Base-by-base conservation (phyloP, 148 eudicot genomes). In the Dianthus caryophyllus region DNA sequence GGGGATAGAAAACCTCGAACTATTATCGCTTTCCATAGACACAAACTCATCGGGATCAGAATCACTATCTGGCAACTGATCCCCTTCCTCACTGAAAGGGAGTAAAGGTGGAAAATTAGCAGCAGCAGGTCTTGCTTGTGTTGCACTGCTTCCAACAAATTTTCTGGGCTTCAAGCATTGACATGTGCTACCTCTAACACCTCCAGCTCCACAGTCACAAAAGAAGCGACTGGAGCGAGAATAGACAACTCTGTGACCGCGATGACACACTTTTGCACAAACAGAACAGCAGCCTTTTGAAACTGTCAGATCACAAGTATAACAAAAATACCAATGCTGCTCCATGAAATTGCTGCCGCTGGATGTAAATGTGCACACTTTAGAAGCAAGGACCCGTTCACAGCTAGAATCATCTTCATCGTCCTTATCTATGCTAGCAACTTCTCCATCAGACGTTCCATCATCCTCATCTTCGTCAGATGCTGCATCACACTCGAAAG, bases 271-370 rank as follows among this genome's bases (percentile, higher is more conserved):
- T 84, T 95, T 95, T 63, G 99, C 99, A 82, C 97, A 95, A 21
- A 95, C 96, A 81, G 99, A 95, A 78, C 99, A 95, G 71, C 99
- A 95, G 64, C 99, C 99, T 77, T 95, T 95, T 39, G 99, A 90
- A 49, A 95, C 96, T 25, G 99, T 95, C 62, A 95, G 78, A 81
- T 95, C 99, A 77, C 99, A 95, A 27, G 99, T 95, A 78, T 95
- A 95, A 72, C 99, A 95, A 69, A 95, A 95, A 70, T 95, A 95
- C 99, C 99, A 95, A 70, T 95, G 99, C 36, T 95, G 99, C 67
- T 95, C 99, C 99, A 90, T 88, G 77, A 90, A 95, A 80, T 90
- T 95, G 83, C 97, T 95, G 58, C 99, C 99, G 75, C 99, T 95
- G 69, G 99, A 95, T 54, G 99, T 95, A 75, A 95, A 95, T 31